These are phyloP conservation scores for Trichosporon inkin DNA, from an alignment of 1,284 basidiomycete genomes.

Conservation along the genomic window DNA sequence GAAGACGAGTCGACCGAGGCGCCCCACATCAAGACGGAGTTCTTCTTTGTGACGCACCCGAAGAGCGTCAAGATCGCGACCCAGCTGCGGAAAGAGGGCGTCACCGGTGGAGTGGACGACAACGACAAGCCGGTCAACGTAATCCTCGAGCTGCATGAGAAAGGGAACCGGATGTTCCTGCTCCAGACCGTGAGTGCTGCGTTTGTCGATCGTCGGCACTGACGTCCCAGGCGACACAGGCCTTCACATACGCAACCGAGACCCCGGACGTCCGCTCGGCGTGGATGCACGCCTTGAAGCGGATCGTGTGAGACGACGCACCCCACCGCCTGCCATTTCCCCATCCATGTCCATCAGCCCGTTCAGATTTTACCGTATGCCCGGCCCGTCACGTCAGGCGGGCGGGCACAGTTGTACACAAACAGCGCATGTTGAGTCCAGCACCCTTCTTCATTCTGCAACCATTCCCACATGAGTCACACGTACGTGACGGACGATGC, in stretches of 20 bases:
- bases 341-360: background rate
- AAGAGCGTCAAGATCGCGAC: background rate
- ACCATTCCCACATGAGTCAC: constrained; percentile 5
- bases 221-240: background rate
- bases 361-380: background rate
- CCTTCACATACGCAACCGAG: constrained; percentile 30
- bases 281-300: constrained; percentile 37
- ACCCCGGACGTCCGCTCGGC: constrained; percentile 33
- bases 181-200: constrained; percentile 43
- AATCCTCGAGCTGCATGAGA: constrained; percentile 39
- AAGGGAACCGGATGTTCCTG: constrained; percentile 40
- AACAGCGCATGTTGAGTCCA: background rate
- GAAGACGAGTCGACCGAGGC: constrained; percentile 36
- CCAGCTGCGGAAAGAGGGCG: constrained; percentile 9
- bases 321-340: background rate
- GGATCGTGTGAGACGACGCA: constrained; percentile 6
- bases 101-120: background rate
- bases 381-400: background rate
- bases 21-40: constrained; percentile 22
- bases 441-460: constrained; percentile 1
- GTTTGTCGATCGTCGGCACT: background rate
- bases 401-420: constrained; percentile 1
- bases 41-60: constrained; percentile 19
- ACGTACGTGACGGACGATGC: constrained; percentile 4
- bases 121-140: constrained; percentile 21